A percentile compares a stretch with the other conserved stretches of the same genome.
Evolutionary conservation across 2,329 filamentous ascomycete genomes (phyloP).

Genomic region (Camillea tinctor): DNA sequence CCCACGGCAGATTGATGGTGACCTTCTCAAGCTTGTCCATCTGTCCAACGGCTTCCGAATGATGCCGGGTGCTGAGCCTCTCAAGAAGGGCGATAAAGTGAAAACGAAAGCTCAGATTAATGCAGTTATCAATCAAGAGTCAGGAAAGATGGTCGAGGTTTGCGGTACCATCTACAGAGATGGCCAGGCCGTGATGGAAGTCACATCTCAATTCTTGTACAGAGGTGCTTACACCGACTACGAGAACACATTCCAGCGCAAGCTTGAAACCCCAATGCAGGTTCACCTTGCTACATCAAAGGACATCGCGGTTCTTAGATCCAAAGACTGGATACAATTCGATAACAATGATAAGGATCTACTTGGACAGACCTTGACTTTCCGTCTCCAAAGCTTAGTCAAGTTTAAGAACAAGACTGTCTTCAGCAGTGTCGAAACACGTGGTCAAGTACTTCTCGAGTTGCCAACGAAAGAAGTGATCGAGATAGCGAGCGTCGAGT

Average conservation of each 20-base stretch:
- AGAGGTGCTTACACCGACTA: conserved; percentile 89
- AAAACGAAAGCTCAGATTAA: conserved; percentile 95
- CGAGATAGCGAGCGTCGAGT: conserved; percentile 95
- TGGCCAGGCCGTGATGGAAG: conserved; percentile 89
- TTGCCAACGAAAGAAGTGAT: conserved; percentile 96
- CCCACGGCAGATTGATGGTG: conserved; percentile 91
- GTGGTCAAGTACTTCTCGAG: conserved; percentile 89
- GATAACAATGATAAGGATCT: conserved; percentile 79
- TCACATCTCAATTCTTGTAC: conserved; percentile 97
- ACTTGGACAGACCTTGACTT: conserved; percentile 88
- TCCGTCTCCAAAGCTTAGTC: conserved; percentile 89
- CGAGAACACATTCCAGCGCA: conserved; percentile 98
- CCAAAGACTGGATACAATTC: conserved; percentile 96
- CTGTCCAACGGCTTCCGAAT: conserved; percentile 97
- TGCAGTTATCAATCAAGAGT: conserved; percentile 95
- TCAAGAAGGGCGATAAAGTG: conserved; percentile 93
- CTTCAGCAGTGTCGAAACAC: conserved; percentile 87
- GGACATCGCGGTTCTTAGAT: conserved; percentile 89
- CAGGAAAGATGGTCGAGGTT: conserved; percentile 99
- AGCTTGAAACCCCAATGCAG: conserved; percentile 93
- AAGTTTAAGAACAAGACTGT: conserved; percentile 94
- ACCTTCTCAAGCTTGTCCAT: conserved; percentile 93
- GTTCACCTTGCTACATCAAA: conserved; percentile 82
- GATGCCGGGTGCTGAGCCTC: conserved; percentile 89
- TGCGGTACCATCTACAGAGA: conserved; percentile 91